A percentile compares a stretch with the other conserved stretches of the same genome.
phyloP scores from a whole-genome alignment of 805 yeast genomes.

The Yarrowia sp. region DNA sequence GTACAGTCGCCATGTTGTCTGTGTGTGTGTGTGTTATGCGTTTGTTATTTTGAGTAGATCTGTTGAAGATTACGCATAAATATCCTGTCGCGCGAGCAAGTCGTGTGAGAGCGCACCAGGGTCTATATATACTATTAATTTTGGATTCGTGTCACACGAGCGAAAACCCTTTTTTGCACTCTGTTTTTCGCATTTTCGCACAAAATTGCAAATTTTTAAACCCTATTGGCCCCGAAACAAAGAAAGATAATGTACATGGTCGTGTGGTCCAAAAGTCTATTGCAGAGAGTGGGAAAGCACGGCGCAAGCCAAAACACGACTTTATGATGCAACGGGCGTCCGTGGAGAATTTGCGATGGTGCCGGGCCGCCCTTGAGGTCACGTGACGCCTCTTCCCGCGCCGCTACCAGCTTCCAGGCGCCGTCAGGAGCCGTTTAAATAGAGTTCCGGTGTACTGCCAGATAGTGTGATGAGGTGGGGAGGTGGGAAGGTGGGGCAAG shows the following conservation, averaged over 20 bases:
- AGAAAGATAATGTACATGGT: constrained; percentile 16
- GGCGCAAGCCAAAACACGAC: constrained; percentile 12
- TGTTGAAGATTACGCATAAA: constrained; percentile 25
- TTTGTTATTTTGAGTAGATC: not conserved
- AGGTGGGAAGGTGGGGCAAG: not conserved
- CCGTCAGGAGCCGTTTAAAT: not conserved
- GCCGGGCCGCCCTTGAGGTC: not conserved
- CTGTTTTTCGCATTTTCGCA: not conserved
- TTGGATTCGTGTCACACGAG: constrained; percentile 12
- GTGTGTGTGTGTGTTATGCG: not conserved
- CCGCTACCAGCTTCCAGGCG: not conserved
- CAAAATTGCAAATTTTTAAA: not conserved
- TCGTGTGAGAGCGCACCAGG: constrained; percentile 5
- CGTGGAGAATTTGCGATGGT: not conserved
- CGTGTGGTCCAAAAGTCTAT: not conserved
- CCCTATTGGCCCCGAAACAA: constrained; percentile 11
- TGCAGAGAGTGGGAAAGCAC: not conserved
- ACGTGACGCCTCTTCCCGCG: not conserved
- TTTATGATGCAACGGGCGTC: not conserved
- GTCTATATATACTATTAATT: not conserved
- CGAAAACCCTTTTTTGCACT: not conserved
- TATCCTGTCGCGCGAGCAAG: not conserved
- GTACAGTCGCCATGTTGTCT: constrained; percentile 11
- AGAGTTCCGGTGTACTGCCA: constrained; percentile 1
- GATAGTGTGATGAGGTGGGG: constrained; percentile 22